Evolutionary conservation across 345 rosid species (phyloP).

Genomic region (Triadica sebifera): DNA sequence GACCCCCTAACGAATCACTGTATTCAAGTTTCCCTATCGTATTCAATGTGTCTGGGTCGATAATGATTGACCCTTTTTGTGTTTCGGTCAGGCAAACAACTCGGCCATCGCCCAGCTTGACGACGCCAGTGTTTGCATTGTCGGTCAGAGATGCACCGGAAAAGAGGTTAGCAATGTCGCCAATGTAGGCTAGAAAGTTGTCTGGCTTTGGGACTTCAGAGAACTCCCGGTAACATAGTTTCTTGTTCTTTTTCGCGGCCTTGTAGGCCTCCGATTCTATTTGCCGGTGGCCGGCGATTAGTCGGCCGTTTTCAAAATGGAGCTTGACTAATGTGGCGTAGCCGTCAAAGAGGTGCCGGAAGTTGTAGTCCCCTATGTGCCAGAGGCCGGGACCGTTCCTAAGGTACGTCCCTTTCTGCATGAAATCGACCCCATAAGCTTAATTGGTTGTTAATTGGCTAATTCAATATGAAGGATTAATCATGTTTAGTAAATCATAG

Average conservation of each 20-base stretch:
- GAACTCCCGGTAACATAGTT: constrained; percentile 83
- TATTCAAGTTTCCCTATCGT: constrained; percentile 73
- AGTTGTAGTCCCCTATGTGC: constrained; percentile 72
- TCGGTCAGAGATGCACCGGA: constrained; percentile 89
- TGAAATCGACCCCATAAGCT: constrained; percentile 8
- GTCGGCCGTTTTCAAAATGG: constrained; percentile 57
- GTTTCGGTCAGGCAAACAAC: constrained; percentile 91
- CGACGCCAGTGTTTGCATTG: constrained; percentile 87
- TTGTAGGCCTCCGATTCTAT: constrained; percentile 83
- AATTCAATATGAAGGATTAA: background rate
- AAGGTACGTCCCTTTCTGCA: constrained; percentile 90
- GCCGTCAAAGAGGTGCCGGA: constrained; percentile 97
- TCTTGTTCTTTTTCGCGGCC: constrained; percentile 69
- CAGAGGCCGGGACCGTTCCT: constrained; percentile 95
- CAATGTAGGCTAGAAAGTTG: constrained; percentile 63
- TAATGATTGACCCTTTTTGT: constrained; percentile 75
- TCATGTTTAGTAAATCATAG: background rate
- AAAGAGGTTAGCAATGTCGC: constrained; percentile 65
- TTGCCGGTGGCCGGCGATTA: constrained; percentile 75
- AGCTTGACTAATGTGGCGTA: constrained; percentile 77
- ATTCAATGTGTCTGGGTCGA: constrained; percentile 65
- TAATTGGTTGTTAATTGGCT: background rate
- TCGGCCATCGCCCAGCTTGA: constrained; percentile 81
- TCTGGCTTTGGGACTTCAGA: constrained; percentile 69
- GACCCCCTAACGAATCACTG: constrained; percentile 61